Evolutionary conservation across 1,284 basidiomycete species (phyloP), one percentile per base, ranked within the genome.

Genomic region (Peniophora sp.): DNA sequence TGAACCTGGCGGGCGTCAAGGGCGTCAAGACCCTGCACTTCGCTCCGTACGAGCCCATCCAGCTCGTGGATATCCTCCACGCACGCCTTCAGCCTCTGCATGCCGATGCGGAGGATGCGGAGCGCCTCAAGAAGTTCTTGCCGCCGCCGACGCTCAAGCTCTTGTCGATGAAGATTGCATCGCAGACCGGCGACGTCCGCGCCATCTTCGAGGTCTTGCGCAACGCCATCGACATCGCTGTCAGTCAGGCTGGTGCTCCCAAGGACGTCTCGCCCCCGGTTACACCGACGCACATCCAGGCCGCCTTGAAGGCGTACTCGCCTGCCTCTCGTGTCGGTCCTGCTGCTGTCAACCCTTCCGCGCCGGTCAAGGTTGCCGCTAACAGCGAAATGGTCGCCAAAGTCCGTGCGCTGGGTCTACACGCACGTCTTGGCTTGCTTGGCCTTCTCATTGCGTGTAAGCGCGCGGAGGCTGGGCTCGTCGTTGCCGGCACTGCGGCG

Each of bases 141-240:
- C 83, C 87, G 0, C 52, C 65, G 3, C 71, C 84, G 1, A 73
- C 85, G 2, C 63, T 89, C 35, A 81, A 73, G 23, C 69, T 91
- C 10, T 73, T 90, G 17, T 78, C 83, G 15, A 88, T 88, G 68
- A 90, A 90, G 61, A 69, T 89, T 18, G 85, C 88, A 3, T 73
- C 82, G 1, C 72, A 84, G 55, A 89, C 88, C 0, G 88, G 88
- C 11, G 88, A 91, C 56, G 86, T 90, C 17, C 74, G 88, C 47
- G 81, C 76, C 22, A 67, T 88, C 2, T 83, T 91, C 49, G 87
- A 88, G 59, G 85, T 89, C 9, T 71, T 89, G 8, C 77, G 88
- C 36, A 78, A 84, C 11, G 85, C 88, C 6, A 86, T 90, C 54
- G 85, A 89, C 56, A 64, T 81, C 22, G 85, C 84, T 1, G 65